A percentile compares a stretch with the other conserved stretches of the same genome.
phyloP scores from a whole-genome alignment of 2,329 filamentous ascomycete genomes.

The Colletotrichum limetticola region DNA sequence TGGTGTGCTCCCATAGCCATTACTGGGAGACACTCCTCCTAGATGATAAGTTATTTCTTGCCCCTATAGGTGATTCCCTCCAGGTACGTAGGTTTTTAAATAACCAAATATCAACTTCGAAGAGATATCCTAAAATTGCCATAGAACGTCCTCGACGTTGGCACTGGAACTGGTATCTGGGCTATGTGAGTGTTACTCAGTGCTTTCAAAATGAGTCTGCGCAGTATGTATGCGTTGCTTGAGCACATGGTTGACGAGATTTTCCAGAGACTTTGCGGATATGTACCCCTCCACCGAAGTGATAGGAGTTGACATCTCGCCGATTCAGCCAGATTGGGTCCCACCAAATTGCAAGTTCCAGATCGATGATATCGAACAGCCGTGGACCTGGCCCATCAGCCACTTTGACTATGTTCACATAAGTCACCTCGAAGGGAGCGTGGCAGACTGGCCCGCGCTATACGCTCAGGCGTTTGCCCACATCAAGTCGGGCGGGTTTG shows the following conservation, averaged over 20 bases:
- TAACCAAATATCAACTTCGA: background rate
- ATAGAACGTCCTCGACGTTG: constrained; percentile 53
- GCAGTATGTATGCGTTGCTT: background rate
- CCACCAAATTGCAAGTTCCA: constrained; percentile 73
- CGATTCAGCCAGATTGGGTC: constrained; percentile 65
- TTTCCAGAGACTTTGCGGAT: constrained; percentile 57
- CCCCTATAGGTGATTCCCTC: constrained; percentile 18
- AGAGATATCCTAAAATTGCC: constrained; percentile 37
- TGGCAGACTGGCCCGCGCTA: constrained; percentile 57
- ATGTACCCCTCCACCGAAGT: constrained; percentile 54
- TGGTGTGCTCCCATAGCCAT: constrained; percentile 28
- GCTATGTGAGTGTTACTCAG: constrained; percentile 45
- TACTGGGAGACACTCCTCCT: constrained; percentile 40
- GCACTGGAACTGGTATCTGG: constrained; percentile 57
- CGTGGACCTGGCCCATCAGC: constrained; percentile 56
- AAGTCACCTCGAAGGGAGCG: constrained; percentile 62
- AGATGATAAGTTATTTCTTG: constrained; percentile 34
- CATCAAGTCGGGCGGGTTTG: constrained; percentile 55
- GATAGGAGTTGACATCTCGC: constrained; percentile 65
- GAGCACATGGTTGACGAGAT: too few relatives aligned
- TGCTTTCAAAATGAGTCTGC: background rate
- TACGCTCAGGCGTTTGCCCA: constrained; percentile 54
- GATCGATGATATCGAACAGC: constrained; percentile 68
- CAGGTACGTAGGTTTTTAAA: constrained; percentile 11
- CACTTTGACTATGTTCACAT: constrained; percentile 71